Evolutionary conservation across 768 basidiomycete species (phyloP).

Genomic region (Agaricus blazei): DNA sequence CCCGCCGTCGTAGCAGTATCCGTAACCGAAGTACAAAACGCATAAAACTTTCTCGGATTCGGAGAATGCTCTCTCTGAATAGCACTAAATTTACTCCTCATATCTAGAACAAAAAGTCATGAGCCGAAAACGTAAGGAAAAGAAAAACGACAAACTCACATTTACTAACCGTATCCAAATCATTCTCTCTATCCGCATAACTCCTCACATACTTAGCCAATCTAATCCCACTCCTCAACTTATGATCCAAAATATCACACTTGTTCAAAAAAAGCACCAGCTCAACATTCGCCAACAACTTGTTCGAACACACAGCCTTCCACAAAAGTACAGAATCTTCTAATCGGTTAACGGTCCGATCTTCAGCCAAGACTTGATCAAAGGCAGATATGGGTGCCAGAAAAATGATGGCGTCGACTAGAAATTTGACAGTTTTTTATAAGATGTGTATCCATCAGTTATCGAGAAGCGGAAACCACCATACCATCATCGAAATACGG

Average conservation of each 20-base stretch:
- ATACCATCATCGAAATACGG: constrained; percentile 65
- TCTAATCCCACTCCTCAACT: constrained; percentile 56
- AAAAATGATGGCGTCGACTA: constrained; percentile 73
- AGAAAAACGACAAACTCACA: constrained; percentile 38
- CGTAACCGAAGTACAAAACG: constrained; percentile 74
- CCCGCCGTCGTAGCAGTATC: constrained; percentile 70
- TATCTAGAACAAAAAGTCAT: constrained; percentile 34
- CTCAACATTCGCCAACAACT: constrained; percentile 73
- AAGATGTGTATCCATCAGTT: neutral
- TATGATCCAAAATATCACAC: constrained; percentile 74
- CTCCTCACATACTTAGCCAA: constrained; percentile 68
- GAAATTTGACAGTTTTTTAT: too few species aligned
- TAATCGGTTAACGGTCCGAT: constrained; percentile 54
- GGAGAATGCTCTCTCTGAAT: constrained; percentile 77
- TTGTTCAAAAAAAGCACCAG: constrained; percentile 86
- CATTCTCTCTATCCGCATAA: constrained; percentile 66
- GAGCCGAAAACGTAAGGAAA: neutral
- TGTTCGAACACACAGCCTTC: constrained; percentile 83
- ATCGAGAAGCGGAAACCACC: constrained; percentile 2
- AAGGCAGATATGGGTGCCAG: constrained; percentile 73
- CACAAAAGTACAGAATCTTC: constrained; percentile 88
- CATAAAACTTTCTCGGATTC: constrained; percentile 69
- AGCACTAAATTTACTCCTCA: constrained; percentile 66
- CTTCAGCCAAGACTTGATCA: constrained; percentile 66
- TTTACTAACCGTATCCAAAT: constrained; percentile 66